Percentiles rank a stretch among this genome's conserved stretches.
These are phyloP conservation scores for Pyrenopolyporus hunteri DNA, from an alignment of 495 filamentous ascomycete species.

Conservation along the genomic window DNA sequence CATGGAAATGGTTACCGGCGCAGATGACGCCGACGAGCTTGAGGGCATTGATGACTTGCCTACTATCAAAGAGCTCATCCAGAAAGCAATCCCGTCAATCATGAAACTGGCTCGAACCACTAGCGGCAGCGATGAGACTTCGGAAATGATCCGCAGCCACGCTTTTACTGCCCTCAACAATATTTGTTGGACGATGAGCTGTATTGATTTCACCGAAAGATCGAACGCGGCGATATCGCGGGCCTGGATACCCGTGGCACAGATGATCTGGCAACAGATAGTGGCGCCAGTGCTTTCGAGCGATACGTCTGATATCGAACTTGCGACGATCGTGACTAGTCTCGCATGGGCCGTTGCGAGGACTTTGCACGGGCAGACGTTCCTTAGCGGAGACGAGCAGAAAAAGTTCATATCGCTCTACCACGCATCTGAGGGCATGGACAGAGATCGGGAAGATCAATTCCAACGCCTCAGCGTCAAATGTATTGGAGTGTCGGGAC, in stretches of 20 bases:
- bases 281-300: constrained; percentile 58
- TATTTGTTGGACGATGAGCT: constrained; percentile 64
- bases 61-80: constrained; percentile 55
- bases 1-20: constrained; percentile 62
- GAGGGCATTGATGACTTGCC: constrained; percentile 49
- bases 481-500: constrained; percentile 66
- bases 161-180: constrained; percentile 64
- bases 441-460: constrained; percentile 46
- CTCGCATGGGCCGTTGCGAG: constrained; percentile 68
- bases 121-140: constrained; percentile 27
- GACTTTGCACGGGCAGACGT: constrained; percentile 53
- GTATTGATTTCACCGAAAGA: constrained; percentile 52
- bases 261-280: constrained; percentile 58
- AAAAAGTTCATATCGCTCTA: constrained; percentile 67
- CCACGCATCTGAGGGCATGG: constrained; percentile 54
- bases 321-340: constrained; percentile 62
- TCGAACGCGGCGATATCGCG: constrained; percentile 49
- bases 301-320: constrained; percentile 63
- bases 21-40: constrained; percentile 46
- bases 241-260: constrained; percentile 56
- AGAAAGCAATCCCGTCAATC: constrained; percentile 55
- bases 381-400: constrained; percentile 55
- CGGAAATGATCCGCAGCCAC: constrained; percentile 48
- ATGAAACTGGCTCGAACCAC: constrained; percentile 46
- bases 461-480: constrained; percentile 62